These are phyloP conservation scores for Trichoderma breve DNA, from an alignment of 2,329 filamentous ascomycete species.

Conservation along the genomic window DNA sequence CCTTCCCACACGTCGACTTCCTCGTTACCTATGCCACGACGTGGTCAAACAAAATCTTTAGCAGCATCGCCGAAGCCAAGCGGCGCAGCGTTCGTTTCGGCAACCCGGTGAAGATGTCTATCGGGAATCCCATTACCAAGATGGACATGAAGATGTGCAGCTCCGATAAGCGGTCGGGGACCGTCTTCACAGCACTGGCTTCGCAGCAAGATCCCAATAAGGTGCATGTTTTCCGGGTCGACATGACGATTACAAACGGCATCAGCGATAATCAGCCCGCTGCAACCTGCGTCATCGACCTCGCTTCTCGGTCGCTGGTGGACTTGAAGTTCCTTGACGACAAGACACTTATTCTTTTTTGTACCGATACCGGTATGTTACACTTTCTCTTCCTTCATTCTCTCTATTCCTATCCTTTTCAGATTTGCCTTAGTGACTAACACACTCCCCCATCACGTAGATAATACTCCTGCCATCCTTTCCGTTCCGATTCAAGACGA, in stretches of 20 bases:
- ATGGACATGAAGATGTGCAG: slow-evolving; percentile 59
- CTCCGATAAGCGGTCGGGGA: slow-evolving; percentile 29
- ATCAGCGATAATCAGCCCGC: slow-evolving; percentile 50
- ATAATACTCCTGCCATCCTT: slow-evolving; percentile 31
- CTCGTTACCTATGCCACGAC: slow-evolving; percentile 57
- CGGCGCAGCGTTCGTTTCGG: slow-evolving; percentile 67
- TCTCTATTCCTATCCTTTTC: not conserved
- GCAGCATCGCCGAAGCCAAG: slow-evolving; percentile 67
- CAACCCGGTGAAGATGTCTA: slow-evolving; percentile 46
- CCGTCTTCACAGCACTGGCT: slow-evolving; percentile 43
- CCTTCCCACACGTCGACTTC: slow-evolving; percentile 61
- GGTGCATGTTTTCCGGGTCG: slow-evolving; percentile 57
- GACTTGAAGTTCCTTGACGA: slow-evolving; percentile 70
- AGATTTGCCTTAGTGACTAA: not conserved
- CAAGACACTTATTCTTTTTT: slow-evolving; percentile 57
- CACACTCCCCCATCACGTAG: slow-evolving; percentile 21
- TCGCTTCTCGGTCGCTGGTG: slow-evolving; percentile 46
- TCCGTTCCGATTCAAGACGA: slow-evolving; percentile 38
- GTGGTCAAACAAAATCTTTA: slow-evolving; percentile 62
- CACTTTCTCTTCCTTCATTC: not conserved
- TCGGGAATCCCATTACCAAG: slow-evolving; percentile 46
- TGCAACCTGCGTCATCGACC: slow-evolving; percentile 40
- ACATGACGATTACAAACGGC: slow-evolving; percentile 54
- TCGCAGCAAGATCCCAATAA: slow-evolving; percentile 37
- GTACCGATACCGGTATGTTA: slow-evolving; percentile 41